Evolutionary conservation across 202 grass and related monocot genomes (phyloP), one percentile per base, ranked within the genome.

Genomic region (Musa balbisiana): DNA sequence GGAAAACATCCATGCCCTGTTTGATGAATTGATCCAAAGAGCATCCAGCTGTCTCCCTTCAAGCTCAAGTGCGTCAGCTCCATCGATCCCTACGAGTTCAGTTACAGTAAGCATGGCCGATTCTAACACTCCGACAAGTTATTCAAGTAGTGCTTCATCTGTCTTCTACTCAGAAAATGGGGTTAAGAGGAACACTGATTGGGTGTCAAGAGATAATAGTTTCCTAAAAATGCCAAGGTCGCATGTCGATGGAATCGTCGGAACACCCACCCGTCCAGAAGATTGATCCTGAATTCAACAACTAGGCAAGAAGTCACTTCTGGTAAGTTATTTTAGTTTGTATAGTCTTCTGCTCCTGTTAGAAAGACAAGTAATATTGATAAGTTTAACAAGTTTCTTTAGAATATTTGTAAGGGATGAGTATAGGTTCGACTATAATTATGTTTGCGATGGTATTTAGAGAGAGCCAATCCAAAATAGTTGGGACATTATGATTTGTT

Each of bases 131-230:
- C 64, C 82, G 0, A 20, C 52, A n/a, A 55, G 17, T 75, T 64
- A 55, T 54, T 76, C 72, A 14, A 63, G 21, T 73, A 52, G 17
- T 23, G 53, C 56, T 69, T 79, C 67, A 49, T 79, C 80, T 53
- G 64, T 43, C 27, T 73, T 83, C 51, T 50, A 71, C 22, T 26
- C 20, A 1, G 81, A 76, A 73, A 73, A 49, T 43, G 71, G 80
- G 49, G 76, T 69, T 11, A 76, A 72, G 23, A 85, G 70, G 52
- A 84, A 76, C 58, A 15, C 43, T 2, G 51, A 80, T 21, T 81
- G 84, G 29, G 85, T 95, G 79, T 89, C 85, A 17, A 91, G 85
- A 83, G 95, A 99, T 63, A 91, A 99, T 77, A 94, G 87, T 82
- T 95, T 94, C 64, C 81, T 94, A 72, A 92, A 87, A 65, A 95